These are phyloP conservation scores for Globisporangium middletonii DNA, from an alignment of 352 stramenopile species.

Conservation along the genomic window DNA sequence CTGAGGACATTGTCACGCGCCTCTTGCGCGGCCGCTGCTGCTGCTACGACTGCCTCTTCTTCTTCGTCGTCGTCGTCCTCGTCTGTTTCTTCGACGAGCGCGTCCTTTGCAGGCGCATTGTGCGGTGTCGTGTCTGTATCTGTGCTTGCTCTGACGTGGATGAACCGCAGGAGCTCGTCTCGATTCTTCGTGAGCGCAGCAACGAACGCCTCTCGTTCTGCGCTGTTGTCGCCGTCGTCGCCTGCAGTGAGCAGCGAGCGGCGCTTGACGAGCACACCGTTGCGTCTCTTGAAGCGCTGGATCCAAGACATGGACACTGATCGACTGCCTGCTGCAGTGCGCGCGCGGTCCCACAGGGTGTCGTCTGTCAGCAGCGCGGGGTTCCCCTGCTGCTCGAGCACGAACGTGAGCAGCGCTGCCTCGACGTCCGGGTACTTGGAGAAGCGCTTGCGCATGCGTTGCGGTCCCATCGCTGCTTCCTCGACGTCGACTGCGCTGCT, in stretches of 20 bases:
- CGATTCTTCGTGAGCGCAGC: constrained; percentile 7
- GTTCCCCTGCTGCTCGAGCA: constrained; percentile 6
- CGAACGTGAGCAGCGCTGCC: constrained; percentile 11
- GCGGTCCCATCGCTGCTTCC: constrained; percentile 5
- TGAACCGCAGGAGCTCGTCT: constrained; percentile 7
- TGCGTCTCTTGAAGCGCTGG: constrained; percentile 14
- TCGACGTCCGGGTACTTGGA: constrained; percentile 13
- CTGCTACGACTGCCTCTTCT: not conserved
- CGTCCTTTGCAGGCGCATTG: not conserved
- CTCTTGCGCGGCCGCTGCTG: not conserved
- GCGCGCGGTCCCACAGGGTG: constrained; percentile 9
- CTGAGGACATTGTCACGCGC: not conserved
- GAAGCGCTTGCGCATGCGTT: constrained; percentile 11
- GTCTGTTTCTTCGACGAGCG: not conserved
- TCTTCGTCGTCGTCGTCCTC: not conserved
- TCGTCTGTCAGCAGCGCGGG: constrained; percentile 5
- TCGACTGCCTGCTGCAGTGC: constrained; percentile 1
- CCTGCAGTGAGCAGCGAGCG: not conserved
- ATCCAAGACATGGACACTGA: constrained; percentile 14
- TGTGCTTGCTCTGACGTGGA: not conserved
- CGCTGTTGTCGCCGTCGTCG: not conserved
- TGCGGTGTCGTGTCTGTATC: not conserved
- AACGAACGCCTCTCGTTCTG: constrained; percentile 2
- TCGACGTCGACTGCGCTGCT: constrained; percentile 6
- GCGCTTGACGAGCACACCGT: constrained; percentile 5